These are phyloP conservation scores for Strobilomyces echinocephalus DNA, from an alignment of 768 basidiomycete species.

Conservation along the genomic window DNA sequence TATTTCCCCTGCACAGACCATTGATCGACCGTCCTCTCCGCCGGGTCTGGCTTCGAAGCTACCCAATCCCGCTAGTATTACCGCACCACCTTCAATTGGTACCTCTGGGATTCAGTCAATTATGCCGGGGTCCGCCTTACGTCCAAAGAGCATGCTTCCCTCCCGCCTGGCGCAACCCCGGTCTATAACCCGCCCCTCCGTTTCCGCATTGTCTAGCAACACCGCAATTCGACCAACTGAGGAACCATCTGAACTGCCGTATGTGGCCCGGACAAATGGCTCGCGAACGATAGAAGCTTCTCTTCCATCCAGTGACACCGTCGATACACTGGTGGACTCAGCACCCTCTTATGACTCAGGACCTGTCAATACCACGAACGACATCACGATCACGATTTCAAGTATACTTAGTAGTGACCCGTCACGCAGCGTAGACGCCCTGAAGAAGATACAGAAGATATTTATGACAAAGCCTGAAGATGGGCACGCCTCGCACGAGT, in stretches of 20 bases:
- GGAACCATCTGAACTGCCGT: conserved; percentile 30
- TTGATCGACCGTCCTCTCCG: conserved; percentile 48
- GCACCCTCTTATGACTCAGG: conserved; percentile 23
- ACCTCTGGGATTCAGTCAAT: conserved; percentile 29
- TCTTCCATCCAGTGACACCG: conserved; percentile 20
- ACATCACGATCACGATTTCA: conserved; percentile 78
- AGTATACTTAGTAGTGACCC: conserved; percentile 88
- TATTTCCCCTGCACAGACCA: conserved; percentile 34
- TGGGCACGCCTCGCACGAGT: conserved; percentile 62
- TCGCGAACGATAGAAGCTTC: conserved; percentile 11
- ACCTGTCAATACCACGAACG: conserved; percentile 35
- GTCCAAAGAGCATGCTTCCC: conserved; percentile 67
- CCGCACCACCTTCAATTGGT: conserved; percentile 6
- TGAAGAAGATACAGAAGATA: conserved; percentile 90
- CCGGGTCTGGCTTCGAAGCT: conserved; percentile 40
- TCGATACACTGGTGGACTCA: conserved; percentile 34
- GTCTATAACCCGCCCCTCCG: conserved; percentile 33
- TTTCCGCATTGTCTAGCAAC: conserved; percentile 20
- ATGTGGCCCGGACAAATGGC: conserved; percentile 19
- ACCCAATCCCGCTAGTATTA: conserved; percentile 26
- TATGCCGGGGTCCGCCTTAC: conserved; percentile 37
- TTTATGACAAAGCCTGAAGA: conserved; percentile 71
- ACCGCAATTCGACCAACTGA: conserved; percentile 20
- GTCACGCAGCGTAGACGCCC: conserved; percentile 79
- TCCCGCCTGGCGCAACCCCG: conserved; percentile 71